Conservation (phyloP, 495 filamentous ascomycete genomes). For the Physcia stellaris region DNA sequence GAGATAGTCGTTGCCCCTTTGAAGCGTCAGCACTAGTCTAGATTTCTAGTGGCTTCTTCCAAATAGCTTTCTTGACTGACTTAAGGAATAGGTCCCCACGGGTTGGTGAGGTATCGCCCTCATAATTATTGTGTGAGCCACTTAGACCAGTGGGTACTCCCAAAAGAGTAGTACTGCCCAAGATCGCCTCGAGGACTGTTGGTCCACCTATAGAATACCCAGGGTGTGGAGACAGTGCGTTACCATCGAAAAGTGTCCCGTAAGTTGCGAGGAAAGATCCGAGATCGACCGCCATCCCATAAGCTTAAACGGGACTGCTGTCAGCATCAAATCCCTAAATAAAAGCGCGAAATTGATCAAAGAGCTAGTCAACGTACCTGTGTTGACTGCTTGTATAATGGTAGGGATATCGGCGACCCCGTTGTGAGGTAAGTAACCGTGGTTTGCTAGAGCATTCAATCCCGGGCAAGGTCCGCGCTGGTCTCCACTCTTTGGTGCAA, state of each 20-base stretch:
- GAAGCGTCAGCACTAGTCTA: background rate
- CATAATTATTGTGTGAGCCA: conserved; percentile 42
- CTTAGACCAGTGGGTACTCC: conserved; percentile 27
- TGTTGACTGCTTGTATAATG: conserved; percentile 22
- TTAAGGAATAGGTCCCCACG: conserved; percentile 36
- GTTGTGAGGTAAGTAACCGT: too few relatives aligned
- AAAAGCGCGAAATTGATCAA: background rate
- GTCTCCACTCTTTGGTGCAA: conserved; percentile 25
- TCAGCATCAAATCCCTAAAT: conserved; percentile 11
- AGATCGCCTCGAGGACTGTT: conserved; percentile 13
- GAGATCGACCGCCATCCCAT: conserved; percentile 38
- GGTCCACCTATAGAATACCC: conserved; percentile 28
- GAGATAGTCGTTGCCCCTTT: conserved; percentile 17
- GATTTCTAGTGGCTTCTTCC: too few relatives aligned
- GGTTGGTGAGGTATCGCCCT: conserved; percentile 41
- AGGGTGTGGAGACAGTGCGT: conserved; percentile 26
- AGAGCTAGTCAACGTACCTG: conserved; percentile 1
- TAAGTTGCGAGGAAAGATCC: conserved; percentile 35
- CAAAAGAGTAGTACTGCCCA: conserved; percentile 20
- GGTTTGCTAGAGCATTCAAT: conserved; percentile 40
- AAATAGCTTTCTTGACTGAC: background rate
- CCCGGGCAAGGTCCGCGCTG: conserved; percentile 37
- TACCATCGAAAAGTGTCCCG: conserved; percentile 36
- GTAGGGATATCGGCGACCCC: conserved; percentile 28
- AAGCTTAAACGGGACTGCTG: too few relatives aligned